Conservation (phyloP, 2,329 filamentous ascomycete genomes). For the Cladophialophora bantiana region DNA sequence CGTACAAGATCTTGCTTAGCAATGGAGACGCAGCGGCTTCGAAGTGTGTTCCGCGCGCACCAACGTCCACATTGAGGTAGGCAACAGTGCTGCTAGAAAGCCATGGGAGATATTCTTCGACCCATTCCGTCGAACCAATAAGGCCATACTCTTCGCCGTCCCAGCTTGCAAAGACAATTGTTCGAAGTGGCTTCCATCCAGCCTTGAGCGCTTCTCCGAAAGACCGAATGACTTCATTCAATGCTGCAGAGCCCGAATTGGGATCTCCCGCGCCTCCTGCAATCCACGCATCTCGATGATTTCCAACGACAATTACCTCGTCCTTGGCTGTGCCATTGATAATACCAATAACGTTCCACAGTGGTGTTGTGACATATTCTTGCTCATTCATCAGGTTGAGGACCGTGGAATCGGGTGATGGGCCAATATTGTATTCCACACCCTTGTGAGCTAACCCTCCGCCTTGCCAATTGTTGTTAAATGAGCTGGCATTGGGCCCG, state of each 20-base stretch:
- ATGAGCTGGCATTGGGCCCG: constrained; percentile 76
- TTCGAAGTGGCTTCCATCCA: constrained; percentile 85
- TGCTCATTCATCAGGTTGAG: constrained; percentile 80
- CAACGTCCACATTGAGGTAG: constrained; percentile 86
- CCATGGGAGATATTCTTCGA: constrained; percentile 88
- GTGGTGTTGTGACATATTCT: constrained; percentile 78
- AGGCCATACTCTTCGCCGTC: constrained; percentile 86
- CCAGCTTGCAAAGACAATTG: constrained; percentile 89
- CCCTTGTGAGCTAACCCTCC: constrained; percentile 79
- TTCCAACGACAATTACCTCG: constrained; percentile 89
- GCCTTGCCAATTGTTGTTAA: constrained; percentile 75
- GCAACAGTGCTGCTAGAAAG: constrained; percentile 74
- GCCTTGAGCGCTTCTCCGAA: constrained; percentile 74
- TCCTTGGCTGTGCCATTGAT: constrained; percentile 82
- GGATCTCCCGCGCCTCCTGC: constrained; percentile 83
- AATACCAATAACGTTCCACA: constrained; percentile 91
- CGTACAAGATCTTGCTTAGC: constrained; percentile 73
- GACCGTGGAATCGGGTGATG: constrained; percentile 72
- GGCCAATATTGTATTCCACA: constrained; percentile 84
- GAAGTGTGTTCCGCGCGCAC: constrained; percentile 71
- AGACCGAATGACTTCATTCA: constrained; percentile 79
- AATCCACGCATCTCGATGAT: constrained; percentile 90
- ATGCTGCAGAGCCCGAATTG: constrained; percentile 78
- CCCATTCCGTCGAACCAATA: constrained; percentile 89
- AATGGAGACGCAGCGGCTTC: constrained; percentile 73